Evolutionary conservation across 306 rosid species (phyloP).

Genomic region (Castanea mollissima): DNA sequence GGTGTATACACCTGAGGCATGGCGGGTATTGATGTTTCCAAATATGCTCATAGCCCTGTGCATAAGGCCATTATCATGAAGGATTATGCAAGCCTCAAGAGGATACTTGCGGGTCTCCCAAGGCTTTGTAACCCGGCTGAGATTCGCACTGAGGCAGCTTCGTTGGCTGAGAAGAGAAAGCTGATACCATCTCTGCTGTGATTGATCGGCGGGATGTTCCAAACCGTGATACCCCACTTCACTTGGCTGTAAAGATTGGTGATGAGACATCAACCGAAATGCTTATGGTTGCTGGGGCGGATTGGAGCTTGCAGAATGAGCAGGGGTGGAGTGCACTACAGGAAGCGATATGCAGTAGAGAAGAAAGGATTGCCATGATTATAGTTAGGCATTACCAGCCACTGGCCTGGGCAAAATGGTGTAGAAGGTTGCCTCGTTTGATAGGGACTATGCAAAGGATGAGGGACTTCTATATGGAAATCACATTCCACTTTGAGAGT

Average conservation of each 20-base stretch:
- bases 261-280: constrained; percentile 74
- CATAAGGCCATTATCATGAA: constrained; percentile 76
- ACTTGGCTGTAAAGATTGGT: constrained; percentile 85
- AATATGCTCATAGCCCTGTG: constrained; percentile 82
- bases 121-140: constrained; percentile 62
- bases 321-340: constrained; percentile 99
- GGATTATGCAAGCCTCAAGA: constrained; percentile 74
- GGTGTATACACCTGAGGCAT: constrained; percentile 45
- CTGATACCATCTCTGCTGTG: constrained; percentile 68
- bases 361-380: constrained; percentile 77
- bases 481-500: constrained; percentile 94
- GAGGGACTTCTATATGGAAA: constrained; percentile 99
- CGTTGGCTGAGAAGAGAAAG: constrained; percentile 85
- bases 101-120: constrained; percentile 61
- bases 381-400: constrained; percentile 95
- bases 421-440: constrained; percentile 95
- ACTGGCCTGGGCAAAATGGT: constrained; percentile 99
- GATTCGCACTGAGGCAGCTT: constrained; percentile 62
- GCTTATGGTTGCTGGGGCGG: constrained; percentile 96
- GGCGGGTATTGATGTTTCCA: constrained; percentile 77
- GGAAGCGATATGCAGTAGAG: constrained; percentile 89
- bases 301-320: constrained; percentile 99
- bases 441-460: constrained; percentile 83
- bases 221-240: constrained; percentile 89
- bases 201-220: constrained; percentile 91